phyloP scores from a whole-genome alignment of 352 stramenopile genomes.

The Globisporangium perplexum region DNA sequence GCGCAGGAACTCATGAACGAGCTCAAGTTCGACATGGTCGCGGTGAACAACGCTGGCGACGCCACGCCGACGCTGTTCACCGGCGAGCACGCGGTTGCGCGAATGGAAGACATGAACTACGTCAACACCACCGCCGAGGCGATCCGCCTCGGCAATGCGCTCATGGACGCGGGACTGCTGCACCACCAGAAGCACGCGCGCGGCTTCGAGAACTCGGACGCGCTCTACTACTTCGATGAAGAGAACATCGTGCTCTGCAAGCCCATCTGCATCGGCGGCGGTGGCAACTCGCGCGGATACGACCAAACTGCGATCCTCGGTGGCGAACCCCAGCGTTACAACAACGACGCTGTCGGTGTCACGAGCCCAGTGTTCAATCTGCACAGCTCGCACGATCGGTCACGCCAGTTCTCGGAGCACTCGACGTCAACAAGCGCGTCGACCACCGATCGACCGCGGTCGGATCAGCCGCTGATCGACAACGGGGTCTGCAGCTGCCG shows the following conservation, averaged over 20 bases:
- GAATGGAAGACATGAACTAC: slow-evolving; percentile 11
- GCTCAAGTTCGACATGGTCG: slow-evolving; percentile 9
- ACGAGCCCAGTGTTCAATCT: neutral
- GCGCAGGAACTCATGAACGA: slow-evolving; percentile 17
- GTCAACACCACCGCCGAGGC: slow-evolving; percentile 16
- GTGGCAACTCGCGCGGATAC: neutral
- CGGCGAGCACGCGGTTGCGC: slow-evolving; percentile 15
- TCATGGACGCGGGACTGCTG: slow-evolving; percentile 27
- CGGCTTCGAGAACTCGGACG: slow-evolving; percentile 18
- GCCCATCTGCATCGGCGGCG: slow-evolving; percentile 22
- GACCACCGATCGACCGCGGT: slow-evolving; percentile 2
- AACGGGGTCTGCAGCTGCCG: slow-evolving; percentile 15
- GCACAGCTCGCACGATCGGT: neutral
- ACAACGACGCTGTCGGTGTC: neutral
- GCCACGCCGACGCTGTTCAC: slow-evolving; percentile 16
- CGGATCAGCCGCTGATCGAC: neutral
- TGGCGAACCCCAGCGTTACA: neutral
- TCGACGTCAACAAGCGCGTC: neutral
- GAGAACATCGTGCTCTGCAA: slow-evolving; percentile 18
- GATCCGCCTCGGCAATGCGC: slow-evolving; percentile 29
- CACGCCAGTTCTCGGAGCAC: neutral
- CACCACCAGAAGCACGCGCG: slow-evolving; percentile 26
- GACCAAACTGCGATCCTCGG: neutral
- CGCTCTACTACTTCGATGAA: slow-evolving; percentile 27
- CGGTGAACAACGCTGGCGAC: slow-evolving; percentile 1